Evolutionary conservation across 2,329 filamentous ascomycete species (phyloP).

Genomic region (Stagonosporopsis rhizophila): DNA sequence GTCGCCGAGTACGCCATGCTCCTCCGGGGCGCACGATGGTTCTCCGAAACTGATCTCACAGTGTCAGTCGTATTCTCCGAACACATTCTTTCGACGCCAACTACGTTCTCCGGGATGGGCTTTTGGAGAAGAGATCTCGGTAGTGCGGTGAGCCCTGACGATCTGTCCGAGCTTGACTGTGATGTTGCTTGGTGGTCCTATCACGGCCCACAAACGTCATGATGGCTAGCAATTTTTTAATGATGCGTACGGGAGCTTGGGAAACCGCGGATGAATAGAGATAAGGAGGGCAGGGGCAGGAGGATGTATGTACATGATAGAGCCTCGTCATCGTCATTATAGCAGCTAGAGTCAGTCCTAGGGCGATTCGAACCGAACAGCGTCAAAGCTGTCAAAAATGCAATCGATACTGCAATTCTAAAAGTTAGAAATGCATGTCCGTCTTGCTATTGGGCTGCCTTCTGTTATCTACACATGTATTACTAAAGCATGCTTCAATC

Average conservation of each 20-base stretch:
- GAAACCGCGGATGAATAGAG: neutral
- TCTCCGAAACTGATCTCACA: neutral
- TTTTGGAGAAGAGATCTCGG: constrained; percentile 5
- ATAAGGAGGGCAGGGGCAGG: too few relatives aligned
- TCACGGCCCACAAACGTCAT: constrained; percentile 13
- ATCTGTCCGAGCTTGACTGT: neutral
- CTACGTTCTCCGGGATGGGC: constrained; percentile 6
- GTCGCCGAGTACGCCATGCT: neutral
- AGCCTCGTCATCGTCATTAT: neutral
- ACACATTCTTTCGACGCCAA: neutral
- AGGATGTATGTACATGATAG: neutral
- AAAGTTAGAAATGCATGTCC: too few relatives aligned
- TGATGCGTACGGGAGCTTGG: constrained; percentile 14
- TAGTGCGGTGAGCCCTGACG: constrained; percentile 2
- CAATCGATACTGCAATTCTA: too few relatives aligned
- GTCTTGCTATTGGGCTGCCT: too few relatives aligned
- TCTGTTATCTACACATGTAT: too few relatives aligned
- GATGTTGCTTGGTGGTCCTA: constrained; percentile 1
- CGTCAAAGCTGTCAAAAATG: constrained; percentile 19
- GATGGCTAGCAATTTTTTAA: constrained; percentile 8
- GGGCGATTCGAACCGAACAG: neutral
- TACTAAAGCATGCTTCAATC: too few relatives aligned
- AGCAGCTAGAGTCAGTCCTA: neutral
- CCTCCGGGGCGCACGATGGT: neutral
- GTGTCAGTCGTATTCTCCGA: neutral